phyloP scores from a whole-genome alignment of 129 eudicot species.

The Mikania micrantha region DNA sequence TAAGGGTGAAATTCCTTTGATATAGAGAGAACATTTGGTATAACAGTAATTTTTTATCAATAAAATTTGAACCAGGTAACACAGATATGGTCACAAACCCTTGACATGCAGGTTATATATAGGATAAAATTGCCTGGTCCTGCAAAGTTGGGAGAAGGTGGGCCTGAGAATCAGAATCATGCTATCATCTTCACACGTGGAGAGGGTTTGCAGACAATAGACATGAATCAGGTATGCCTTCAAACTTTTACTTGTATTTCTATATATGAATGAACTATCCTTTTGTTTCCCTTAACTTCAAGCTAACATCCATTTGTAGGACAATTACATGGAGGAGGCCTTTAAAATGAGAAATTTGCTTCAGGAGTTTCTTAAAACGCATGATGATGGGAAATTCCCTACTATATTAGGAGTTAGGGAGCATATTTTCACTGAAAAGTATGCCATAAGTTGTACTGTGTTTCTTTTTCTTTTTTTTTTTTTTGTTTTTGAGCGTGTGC shows the following conservation, averaged over 20 bases:
- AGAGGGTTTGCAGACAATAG: constrained; percentile 87
- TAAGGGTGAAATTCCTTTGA: no score
- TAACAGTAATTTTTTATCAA: no score
- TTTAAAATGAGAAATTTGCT: constrained; percentile 90
- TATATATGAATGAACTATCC: background rate
- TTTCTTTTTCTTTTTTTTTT: background rate
- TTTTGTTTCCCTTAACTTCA: background rate
- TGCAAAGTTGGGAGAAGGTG: constrained; percentile 84
- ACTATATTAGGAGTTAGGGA: constrained; percentile 83
- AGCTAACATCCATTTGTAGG: constrained; percentile 32
- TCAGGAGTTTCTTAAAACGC: constrained; percentile 74
- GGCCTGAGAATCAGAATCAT: constrained; percentile 92
- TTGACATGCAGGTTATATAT: constrained; percentile 54
- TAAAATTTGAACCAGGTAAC: background rate
- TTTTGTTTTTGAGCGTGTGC: background rate
- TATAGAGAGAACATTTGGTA: no score
- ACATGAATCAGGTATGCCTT: constrained; percentile 76
- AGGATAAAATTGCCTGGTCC: constrained; percentile 83
- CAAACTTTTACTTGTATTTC: background rate
- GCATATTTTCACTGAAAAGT: constrained; percentile 93
- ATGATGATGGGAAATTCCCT: constrained; percentile 74
- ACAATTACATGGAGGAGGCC: constrained; percentile 97
- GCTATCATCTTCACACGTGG: constrained; percentile 94
- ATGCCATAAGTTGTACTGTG: background rate
- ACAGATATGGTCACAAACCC: background rate